A percentile compares a stretch with the other conserved stretches of the same genome.
Conservation (phyloP, 164 flowering plant species). For the Macadamia tetraphylla region DNA sequence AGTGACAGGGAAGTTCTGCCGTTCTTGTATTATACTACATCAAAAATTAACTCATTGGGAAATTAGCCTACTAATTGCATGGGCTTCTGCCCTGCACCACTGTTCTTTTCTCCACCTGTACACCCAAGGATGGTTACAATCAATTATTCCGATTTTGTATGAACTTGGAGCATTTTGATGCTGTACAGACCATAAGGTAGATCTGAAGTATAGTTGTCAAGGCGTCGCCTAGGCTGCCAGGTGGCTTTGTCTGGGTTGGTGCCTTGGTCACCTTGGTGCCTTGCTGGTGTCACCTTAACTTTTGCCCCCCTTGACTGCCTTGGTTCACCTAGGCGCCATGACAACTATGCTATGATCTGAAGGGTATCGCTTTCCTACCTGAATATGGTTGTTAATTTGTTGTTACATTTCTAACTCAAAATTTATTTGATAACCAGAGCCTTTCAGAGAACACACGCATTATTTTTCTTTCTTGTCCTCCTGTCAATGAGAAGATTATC, state of each 20-base stretch:
- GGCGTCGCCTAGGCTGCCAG: no score
- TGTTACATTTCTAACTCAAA: slow-evolving; percentile 5
- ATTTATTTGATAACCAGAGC: slow-evolving; percentile 39
- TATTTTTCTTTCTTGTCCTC: slow-evolving; percentile 32
- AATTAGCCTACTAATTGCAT: neutral
- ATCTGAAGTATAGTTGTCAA: neutral
- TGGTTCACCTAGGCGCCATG: no score
- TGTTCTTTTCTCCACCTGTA: neutral
- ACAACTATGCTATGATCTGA: neutral
- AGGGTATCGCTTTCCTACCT: neutral
- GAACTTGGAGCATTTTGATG: neutral
- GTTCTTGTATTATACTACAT: neutral
- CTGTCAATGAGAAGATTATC: slow-evolving; percentile 55
- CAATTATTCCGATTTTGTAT: neutral
- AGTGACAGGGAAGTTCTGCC: neutral
- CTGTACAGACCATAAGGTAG: neutral
- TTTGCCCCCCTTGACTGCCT: no score
- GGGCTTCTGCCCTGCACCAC: neutral
- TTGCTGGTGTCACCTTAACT: no score
- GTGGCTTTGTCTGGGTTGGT: no score
- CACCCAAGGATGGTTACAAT: neutral
- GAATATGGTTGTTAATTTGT: neutral
- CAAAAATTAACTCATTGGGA: neutral
- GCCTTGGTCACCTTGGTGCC: no score
- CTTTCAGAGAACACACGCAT: slow-evolving; percentile 54